Conservation (phyloP, 75 land plant species). For the Larix kaempferi region DNA sequence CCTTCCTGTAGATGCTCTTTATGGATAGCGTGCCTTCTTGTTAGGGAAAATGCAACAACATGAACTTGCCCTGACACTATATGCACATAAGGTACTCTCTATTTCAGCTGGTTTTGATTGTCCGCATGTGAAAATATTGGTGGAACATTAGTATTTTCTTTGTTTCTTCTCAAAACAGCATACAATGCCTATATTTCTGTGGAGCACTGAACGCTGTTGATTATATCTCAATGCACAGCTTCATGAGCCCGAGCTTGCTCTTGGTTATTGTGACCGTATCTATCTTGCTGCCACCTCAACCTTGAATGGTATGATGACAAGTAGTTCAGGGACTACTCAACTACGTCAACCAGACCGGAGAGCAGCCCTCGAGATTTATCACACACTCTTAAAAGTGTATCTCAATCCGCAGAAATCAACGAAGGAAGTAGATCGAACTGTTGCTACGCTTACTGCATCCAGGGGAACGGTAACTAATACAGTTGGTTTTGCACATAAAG, state of each 20-base stretch:
- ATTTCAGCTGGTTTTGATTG: background rate
- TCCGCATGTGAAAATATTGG: background rate
- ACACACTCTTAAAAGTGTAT: constrained; percentile 84
- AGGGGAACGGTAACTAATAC: constrained; percentile 27
- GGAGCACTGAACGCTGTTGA: background rate
- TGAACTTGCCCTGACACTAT: constrained; percentile 87
- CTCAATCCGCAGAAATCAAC: constrained; percentile 63
- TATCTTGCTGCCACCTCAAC: constrained; percentile 27
- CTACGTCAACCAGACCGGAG: constrained; percentile 28
- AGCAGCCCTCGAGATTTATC: constrained; percentile 60
- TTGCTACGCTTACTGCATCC: constrained; percentile 30
- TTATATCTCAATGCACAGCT: constrained; percentile 46
- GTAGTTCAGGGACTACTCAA: background rate
- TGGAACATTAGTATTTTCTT: background rate
- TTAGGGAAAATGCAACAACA: constrained; percentile 87
- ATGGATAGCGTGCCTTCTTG: constrained; percentile 84
- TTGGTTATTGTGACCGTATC: constrained; percentile 88
- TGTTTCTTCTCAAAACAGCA: background rate
- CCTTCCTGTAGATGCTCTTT: constrained; percentile 82
- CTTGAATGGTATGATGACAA: background rate
- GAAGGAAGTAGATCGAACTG: constrained; percentile 61
- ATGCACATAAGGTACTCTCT: constrained; percentile 84
- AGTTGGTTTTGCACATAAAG: constrained; percentile 23
- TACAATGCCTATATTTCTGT: background rate
- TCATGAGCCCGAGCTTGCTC: constrained; percentile 73